Conservation (phyloP, 1,139 yeast genomes). For the Groenewaldozyma auringiensis region DNA sequence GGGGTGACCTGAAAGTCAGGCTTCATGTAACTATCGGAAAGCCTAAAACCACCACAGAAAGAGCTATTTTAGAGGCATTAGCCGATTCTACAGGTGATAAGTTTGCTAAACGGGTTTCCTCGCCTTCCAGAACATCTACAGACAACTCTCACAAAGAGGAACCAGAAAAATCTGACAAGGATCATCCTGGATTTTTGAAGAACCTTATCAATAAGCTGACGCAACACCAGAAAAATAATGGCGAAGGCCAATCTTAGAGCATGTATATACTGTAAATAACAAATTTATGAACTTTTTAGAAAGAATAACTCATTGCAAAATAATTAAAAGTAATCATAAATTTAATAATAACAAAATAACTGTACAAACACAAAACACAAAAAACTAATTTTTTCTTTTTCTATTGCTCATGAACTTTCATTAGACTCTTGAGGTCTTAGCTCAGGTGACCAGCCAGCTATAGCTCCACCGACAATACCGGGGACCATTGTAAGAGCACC, state of each 20-base stretch:
- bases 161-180: slow-evolving; percentile 5
- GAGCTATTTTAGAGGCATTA: slow-evolving; percentile 85
- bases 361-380: no score
- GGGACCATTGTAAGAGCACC: slow-evolving; percentile 48
- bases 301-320: no score
- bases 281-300: no score
- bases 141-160: slow-evolving; percentile 14
- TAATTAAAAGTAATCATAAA: no score
- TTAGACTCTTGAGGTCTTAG: slow-evolving; percentile 1
- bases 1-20: slow-evolving; percentile 71
- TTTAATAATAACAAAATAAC: no score
- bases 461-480: slow-evolving; percentile 47
- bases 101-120: slow-evolving; percentile 50
- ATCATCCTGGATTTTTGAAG: slow-evolving; percentile 21
- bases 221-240: slow-evolving; percentile 21
- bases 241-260: no score
- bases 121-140: neutral
- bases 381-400: no score
- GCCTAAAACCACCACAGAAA: slow-evolving; percentile 81
- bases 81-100: slow-evolving; percentile 85
- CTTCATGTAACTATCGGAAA: slow-evolving; percentile 64
- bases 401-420: no score
- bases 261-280: no score
- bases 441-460: slow-evolving; percentile 39
- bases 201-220: slow-evolving; percentile 25